Base-by-base conservation (phyloP, 768 basidiomycete species). In the Hemileccinum impolitum region DNA sequence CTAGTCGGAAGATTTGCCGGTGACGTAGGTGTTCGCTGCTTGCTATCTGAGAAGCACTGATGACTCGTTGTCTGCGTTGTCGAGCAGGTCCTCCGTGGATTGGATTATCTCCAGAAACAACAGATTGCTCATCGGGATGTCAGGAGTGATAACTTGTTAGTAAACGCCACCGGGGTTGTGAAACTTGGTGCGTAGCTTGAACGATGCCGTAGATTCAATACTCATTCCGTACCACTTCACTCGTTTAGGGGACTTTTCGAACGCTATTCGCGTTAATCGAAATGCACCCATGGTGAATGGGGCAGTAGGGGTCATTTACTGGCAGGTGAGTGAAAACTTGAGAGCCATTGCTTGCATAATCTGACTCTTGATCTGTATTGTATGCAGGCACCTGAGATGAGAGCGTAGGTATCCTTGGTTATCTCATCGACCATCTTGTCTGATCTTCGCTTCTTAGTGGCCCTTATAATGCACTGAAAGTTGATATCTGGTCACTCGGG, bases 121-220 rank as follows among this genome's bases (percentile, higher is more conserved):
- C 71, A 76, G 25, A 85, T 93, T 38, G 89, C 86, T 2, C 90
- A 93, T 66, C 79, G 90, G 26, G 90, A 93, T 65, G 75, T 93
- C 40, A 81, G 90, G 19, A 89, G 88, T 11, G 90, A 93, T 62
- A 93, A 93, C 63, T 54, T 92, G 45, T 70, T 93, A 35, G 69
- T 93, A 47, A 88, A 87, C 46, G 73, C 70, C 38, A 66, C 76
- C 9, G 90, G 90, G 1, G 64, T 87, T 8, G 72, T 92, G 51
- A 92, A 92, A 67, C 72, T 93, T 13, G 79, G 87, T 89, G 53
- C 47, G 82, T 75, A 15, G 26, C 26, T 25, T 25, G 34, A 21
- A 31, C 9, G 21, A 1, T 23, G 21, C 21, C 26, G 14, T 30
- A 10, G 5, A 3, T 21, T 18, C 15, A 19, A 12, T 18, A 15